phyloP scores from a whole-genome alignment of 1,284 basidiomycete species.

The Ustilago cynodontis region DNA sequence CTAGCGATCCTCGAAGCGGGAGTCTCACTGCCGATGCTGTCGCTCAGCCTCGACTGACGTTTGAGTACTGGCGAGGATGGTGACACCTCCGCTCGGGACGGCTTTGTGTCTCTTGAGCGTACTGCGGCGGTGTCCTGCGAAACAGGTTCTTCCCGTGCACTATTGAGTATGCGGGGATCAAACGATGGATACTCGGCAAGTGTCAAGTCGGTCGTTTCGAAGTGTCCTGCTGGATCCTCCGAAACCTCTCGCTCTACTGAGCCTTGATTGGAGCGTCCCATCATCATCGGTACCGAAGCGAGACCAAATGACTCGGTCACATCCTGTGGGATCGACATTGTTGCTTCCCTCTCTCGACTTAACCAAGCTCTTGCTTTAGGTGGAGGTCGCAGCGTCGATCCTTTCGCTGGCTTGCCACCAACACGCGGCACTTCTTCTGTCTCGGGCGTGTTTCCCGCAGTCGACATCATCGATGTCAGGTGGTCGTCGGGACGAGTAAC shows the following conservation, averaged over 20 bases:
- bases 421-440: constrained; percentile 15
- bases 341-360: constrained; percentile 34
- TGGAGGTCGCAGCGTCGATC: background rate
- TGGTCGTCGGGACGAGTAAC: constrained; percentile 38
- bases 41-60: constrained; percentile 10
- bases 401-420: background rate
- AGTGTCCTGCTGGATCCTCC: constrained; percentile 7
- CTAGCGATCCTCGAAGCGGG: constrained; percentile 41
- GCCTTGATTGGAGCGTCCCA: constrained; percentile 10
- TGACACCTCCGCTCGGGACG: background rate
- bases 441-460: constrained; percentile 19
- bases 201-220: constrained; percentile 15
- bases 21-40: constrained; percentile 19
- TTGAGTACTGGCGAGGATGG: constrained; percentile 22
- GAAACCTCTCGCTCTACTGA: background rate
- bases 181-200: constrained; percentile 30
- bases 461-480: constrained; percentile 18
- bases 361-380: constrained; percentile 4
- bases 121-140: background rate
- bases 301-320: constrained; percentile 46
- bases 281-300: constrained; percentile 21
- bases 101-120: constrained; percentile 3
- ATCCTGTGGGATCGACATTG: constrained; percentile 43
- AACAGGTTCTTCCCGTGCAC: constrained; percentile 1
- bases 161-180: constrained; percentile 17